Conservation (phyloP, 2,329 filamentous ascomycete genomes). For the Venturia pyrina region DNA sequence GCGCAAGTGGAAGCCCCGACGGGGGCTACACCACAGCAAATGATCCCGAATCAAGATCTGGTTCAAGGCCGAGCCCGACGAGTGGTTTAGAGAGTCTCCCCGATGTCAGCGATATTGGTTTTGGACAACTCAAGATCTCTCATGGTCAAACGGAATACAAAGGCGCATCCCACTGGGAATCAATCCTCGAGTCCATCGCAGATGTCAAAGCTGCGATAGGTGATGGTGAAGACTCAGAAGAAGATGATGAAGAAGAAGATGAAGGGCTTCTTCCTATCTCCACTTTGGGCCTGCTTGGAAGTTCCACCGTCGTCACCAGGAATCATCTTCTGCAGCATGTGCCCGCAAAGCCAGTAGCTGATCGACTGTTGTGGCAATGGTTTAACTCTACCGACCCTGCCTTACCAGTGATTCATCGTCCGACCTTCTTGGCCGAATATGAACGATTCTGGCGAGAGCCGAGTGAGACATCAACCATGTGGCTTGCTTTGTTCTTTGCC, state of each 20-base stretch:
- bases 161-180: conserved; percentile 13
- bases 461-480: neutral
- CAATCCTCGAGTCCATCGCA: conserved; percentile 13
- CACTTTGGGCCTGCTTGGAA: neutral
- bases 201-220: conserved; percentile 8
- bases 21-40: neutral
- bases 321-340: neutral
- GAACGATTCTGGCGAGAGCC: conserved; percentile 12
- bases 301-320: neutral
- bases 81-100: neutral
- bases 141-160: conserved; percentile 10
- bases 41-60: neutral
- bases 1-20: neutral
- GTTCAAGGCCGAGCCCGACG: neutral
- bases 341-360: conserved; percentile 2
- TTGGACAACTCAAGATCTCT: conserved; percentile 11
- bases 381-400: conserved; percentile 12
- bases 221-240: conserved; percentile 3
- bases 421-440: conserved; percentile 13
- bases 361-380: conserved; percentile 10
- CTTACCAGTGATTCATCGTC: conserved; percentile 11
- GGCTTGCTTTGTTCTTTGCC: conserved; percentile 13
- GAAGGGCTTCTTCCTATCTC: neutral
- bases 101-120: neutral
- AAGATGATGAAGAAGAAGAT: neutral